Percentiles rank a stretch among this genome's conserved stretches.
Conservation (phyloP, 495 filamentous ascomycete species). For the Trichoderma reesei region DNA sequence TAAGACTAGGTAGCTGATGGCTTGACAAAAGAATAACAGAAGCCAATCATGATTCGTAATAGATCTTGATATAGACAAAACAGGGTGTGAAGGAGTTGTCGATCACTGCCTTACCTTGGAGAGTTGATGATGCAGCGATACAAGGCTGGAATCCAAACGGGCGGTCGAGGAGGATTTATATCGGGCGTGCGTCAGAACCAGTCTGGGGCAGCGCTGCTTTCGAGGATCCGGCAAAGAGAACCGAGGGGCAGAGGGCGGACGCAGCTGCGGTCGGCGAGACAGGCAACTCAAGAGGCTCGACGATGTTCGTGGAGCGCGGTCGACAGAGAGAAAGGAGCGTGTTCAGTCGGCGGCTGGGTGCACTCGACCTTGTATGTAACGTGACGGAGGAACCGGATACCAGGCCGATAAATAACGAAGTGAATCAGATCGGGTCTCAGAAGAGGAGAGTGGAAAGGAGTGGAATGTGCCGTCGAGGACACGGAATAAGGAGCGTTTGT, state of each 20-base stretch:
- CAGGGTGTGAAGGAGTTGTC: neutral
- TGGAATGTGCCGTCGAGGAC: conserved; percentile 7
- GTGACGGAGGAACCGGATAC: conserved; percentile 1
- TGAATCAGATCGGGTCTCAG: neutral
- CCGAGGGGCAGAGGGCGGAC: too few species aligned
- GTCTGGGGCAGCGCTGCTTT: conserved; percentile 5
- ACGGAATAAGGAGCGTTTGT: neutral
- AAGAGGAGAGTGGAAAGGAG: conserved; percentile 8
- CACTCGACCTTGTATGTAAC: neutral
- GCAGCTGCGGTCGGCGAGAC: too few species aligned
- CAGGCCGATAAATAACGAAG: conserved; percentile 5
- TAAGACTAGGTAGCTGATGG: neutral
- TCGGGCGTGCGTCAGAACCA: conserved; percentile 7
- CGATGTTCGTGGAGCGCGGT: neutral
- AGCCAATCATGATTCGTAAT: neutral
- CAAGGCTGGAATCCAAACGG: neutral
- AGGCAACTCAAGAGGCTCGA: too few species aligned
- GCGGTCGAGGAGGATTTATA: neutral
- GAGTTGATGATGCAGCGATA: neutral
- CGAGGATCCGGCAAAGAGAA: neutral
- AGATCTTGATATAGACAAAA: neutral
- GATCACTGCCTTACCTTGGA: neutral
- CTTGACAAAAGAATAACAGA: too few species aligned
- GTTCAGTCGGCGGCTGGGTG: neutral
- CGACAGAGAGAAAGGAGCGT: neutral